Conservation (phyloP, 2,329 filamentous ascomycete species). For the Sporothrix brasiliensis region DNA sequence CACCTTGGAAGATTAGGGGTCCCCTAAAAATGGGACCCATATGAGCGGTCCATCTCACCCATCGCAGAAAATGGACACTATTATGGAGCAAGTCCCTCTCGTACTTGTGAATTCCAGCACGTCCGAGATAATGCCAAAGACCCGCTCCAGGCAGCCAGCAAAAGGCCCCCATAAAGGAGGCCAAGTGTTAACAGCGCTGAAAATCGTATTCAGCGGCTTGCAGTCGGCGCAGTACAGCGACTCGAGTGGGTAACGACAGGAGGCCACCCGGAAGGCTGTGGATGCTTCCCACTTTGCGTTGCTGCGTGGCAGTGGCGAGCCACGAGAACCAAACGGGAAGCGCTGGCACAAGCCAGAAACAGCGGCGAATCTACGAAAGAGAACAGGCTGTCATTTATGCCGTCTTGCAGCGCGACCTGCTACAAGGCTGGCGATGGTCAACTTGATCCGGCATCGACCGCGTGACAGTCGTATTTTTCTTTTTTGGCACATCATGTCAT, state of each 20-base stretch:
- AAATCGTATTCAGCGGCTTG: background rate
- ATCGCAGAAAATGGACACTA: background rate
- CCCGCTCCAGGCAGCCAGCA: slow-evolving; percentile 20
- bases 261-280: background rate
- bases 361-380: slow-evolving; percentile 2
- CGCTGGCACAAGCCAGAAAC: background rate
- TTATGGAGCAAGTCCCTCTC: background rate
- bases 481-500: background rate
- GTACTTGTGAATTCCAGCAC: background rate
- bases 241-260: background rate
- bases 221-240: slow-evolving; percentile 5
- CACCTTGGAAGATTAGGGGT: background rate
- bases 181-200: background rate
- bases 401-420: no score
- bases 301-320: background rate
- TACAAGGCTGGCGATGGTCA: background rate
- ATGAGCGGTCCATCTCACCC: slow-evolving; percentile 9
- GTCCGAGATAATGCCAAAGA: background rate
- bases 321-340: slow-evolving; percentile 3
- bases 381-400: slow-evolving; percentile 11
- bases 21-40: background rate
- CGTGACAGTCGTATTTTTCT: background rate
- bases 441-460: background rate
- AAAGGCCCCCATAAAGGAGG: background rate
- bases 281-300: background rate